Evolutionary conservation across 495 filamentous ascomycete species (phyloP).

Genomic region (Penicillium coffeae): DNA sequence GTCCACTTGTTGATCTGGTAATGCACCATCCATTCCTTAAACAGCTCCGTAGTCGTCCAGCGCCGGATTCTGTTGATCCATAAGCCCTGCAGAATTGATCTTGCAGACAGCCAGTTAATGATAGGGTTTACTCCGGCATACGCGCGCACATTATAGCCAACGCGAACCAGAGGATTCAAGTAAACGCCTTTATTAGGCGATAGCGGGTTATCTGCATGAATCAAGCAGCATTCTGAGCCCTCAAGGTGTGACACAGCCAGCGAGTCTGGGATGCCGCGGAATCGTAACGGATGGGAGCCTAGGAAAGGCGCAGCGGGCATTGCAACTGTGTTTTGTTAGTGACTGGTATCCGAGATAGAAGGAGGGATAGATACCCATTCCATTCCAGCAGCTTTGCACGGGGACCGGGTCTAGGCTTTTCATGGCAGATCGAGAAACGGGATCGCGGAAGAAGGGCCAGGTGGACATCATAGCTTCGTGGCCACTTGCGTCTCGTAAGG

Average conservation of each 20-base stretch:
- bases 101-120: slow-evolving; percentile 35
- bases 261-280: slow-evolving; percentile 67
- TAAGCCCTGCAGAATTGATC: slow-evolving; percentile 34
- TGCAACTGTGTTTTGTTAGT: slow-evolving; percentile 35
- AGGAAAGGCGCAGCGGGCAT: slow-evolving; percentile 60
- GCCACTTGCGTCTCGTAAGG: slow-evolving; percentile 67
- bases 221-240: slow-evolving; percentile 78
- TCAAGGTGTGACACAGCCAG: slow-evolving; percentile 69
- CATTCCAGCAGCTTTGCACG: slow-evolving; percentile 81
- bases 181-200: slow-evolving; percentile 58
- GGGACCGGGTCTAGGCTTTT: slow-evolving; percentile 54
- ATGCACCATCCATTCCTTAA: slow-evolving; percentile 37
- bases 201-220: slow-evolving; percentile 69
- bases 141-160: slow-evolving; percentile 60
- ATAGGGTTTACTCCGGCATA: slow-evolving; percentile 51
- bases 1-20: slow-evolving; percentile 40
- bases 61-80: slow-evolving; percentile 59
- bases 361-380: slow-evolving; percentile 49
- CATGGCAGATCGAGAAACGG: slow-evolving; percentile 55
- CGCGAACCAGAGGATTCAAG: slow-evolving; percentile 74
- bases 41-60: slow-evolving; percentile 37
- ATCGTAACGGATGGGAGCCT: slow-evolving; percentile 43
- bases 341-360: not conserved
- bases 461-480: slow-evolving; percentile 57
- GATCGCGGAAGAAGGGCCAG: slow-evolving; percentile 75